Evolutionary conservation across 331 rosid species (phyloP), one percentile per base, ranked within the genome.

Genomic region (Phaseolus coccineus): DNA sequence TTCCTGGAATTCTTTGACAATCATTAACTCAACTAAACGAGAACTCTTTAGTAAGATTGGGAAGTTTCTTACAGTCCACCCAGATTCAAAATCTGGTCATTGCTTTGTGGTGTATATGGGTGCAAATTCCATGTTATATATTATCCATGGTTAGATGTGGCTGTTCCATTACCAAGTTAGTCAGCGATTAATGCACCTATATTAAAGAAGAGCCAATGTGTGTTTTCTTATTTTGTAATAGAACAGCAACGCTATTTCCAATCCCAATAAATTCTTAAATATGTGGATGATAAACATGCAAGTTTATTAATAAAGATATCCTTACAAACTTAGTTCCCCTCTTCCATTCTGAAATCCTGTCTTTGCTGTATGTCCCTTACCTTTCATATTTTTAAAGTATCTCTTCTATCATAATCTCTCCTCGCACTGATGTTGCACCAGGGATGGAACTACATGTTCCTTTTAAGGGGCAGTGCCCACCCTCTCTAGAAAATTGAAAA

Each of bases 111-210:
- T 46, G 58, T 42, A 12, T 58, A 42, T 59, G 31, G 25, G 57
- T 16, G 57, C 57, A 19, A 19, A 53, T 19, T 9, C 19, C 40
- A 27, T 58, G 47, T 15, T 15, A 58, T n/a, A 59, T 58, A 58
- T 59, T 61, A 46, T 40, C 31, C 2, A 30, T 81, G 51, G 64
- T 68, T 30, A 57, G 70, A 40, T 74, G 73, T 48, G 72, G 40
- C 35, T 31, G 39, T 76, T 63, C 31, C 15, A 47, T 30, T 30
- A 31, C 30, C 2, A 31, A 62, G 48, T 47, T 47, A 55, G 48
- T 47, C 24, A 4, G 50, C 3, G 4, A 24, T 30, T 16, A 74
- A 59, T 9, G n/a, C 8, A 40, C 69, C 40, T 65, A 50, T 33
- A 28, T 65, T 40, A 22, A 62, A 33, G 25, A 62, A 62, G 16